Conservation (phyloP, 2,329 filamentous ascomycete species). For the Aspergillus ochraceoroseus region DNA sequence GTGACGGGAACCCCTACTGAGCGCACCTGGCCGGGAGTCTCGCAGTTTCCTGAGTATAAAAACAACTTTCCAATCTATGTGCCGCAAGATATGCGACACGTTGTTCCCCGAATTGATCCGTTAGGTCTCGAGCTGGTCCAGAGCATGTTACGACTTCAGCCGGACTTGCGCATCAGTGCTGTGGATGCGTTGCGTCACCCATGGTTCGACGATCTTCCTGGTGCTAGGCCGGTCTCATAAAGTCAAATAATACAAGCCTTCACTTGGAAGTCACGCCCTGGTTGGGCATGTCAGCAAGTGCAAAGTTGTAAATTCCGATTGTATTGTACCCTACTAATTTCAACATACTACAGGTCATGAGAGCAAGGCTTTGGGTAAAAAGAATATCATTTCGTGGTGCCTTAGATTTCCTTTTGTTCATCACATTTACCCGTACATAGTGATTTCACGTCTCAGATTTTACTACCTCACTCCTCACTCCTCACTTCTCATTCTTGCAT, state of each 20-base stretch:
- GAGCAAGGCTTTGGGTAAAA: no score
- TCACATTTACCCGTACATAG: no score
- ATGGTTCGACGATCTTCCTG: slow-evolving; percentile 59
- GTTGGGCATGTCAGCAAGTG: no score
- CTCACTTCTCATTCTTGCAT: no score
- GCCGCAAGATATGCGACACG: slow-evolving; percentile 76
- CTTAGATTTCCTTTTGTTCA: no score
- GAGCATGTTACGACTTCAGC: slow-evolving; percentile 80
- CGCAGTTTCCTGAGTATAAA: slow-evolving; percentile 89
- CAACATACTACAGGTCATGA: no score
- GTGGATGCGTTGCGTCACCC: slow-evolving; percentile 76
- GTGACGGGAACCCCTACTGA: slow-evolving; percentile 96
- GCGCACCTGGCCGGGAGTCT: slow-evolving; percentile 86
- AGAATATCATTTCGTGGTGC: no score
- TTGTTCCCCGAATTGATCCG: slow-evolving; percentile 79
- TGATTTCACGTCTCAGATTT: no score
- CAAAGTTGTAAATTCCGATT: no score
- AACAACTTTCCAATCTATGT: slow-evolving; percentile 83
- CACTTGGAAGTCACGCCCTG: no score
- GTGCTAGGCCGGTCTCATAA: slow-evolving; percentile 4
- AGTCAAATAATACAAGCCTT: neutral
- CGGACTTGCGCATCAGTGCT: slow-evolving; percentile 81
- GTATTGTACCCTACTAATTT: no score
- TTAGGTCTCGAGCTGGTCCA: slow-evolving; percentile 77
- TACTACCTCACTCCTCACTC: no score